Percentiles rank a stretch among this genome's conserved stretches.
Evolutionary conservation across 306 rosid species (phyloP).

Genomic region (Vigna trinervia): DNA sequence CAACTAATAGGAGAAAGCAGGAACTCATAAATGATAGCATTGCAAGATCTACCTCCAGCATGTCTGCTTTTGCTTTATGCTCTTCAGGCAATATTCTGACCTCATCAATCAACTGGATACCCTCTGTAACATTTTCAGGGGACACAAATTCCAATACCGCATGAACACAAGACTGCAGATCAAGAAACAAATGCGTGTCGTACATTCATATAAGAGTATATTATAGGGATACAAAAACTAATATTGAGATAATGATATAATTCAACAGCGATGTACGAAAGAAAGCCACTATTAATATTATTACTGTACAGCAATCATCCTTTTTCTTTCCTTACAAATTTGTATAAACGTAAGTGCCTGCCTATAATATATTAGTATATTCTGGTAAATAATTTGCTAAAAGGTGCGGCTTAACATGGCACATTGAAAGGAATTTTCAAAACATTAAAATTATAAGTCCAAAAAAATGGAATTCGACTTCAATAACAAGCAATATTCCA

Average conservation of each 20-base stretch:
- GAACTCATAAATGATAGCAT: constrained; percentile 30
- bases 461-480: constrained; percentile 19
- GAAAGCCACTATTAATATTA: constrained; percentile 19
- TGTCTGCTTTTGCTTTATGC: constrained; percentile 78
- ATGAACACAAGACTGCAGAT: constrained; percentile 81
- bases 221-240: not conserved
- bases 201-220: constrained; percentile 30
- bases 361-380: constrained; percentile 22
- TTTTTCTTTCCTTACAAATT: constrained; percentile 26
- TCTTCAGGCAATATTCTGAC: constrained; percentile 69
- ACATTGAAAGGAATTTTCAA: constrained; percentile 1
- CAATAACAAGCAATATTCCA: constrained; percentile 10
- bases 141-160: constrained; percentile 89
- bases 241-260: constrained; percentile 14
- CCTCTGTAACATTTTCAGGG: constrained; percentile 78
- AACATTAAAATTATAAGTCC: constrained; percentile 7
- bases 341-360: not conserved
- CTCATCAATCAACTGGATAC: constrained; percentile 76
- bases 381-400: constrained; percentile 17
- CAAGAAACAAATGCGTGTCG: constrained; percentile 39
- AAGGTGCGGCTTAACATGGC: not conserved
- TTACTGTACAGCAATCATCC: constrained; percentile 6
- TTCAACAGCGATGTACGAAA: constrained; percentile 1
- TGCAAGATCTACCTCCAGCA: constrained; percentile 68
- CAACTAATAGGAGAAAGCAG: constrained; percentile 31